Evolutionary conservation across 768 basidiomycete genomes (phyloP), one percentile per base, ranked within the genome.

Genomic region (Termitomyces sp.): DNA sequence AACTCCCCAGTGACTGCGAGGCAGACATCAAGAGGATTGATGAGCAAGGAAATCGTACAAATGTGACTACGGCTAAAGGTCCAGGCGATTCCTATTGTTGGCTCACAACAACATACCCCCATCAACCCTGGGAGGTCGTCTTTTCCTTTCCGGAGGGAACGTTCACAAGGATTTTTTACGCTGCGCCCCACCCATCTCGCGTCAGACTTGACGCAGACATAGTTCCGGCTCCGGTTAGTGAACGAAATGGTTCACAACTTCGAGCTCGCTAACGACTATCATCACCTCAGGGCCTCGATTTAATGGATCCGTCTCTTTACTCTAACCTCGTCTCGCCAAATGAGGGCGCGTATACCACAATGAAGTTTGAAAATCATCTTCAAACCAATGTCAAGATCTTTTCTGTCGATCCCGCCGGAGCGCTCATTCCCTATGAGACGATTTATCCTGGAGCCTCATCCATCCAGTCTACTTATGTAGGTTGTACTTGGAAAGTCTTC

Each of bases 301-400:
- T 30, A 13, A 1, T 43, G 10, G 0, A 3, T 20, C 36, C 53
- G 14, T 20, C 38, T 32, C 2, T 3, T 4, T 36, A 12, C 0
- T 3, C 7, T 9, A n/a, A 51, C 26, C 18, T 51, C 6, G 3
- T 6, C 10, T 64, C 63, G 7, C 32, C 14, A 8, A 10, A 44
- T 2, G 58, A 50, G 5, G 55, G 50, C 8, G 20, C 10, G 28
- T 36, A 55, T 5, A 64, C 63, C n/a, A 32, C 26, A 20, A 60
- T 64, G 26, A 50, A 54, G n/a, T 64, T 64, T 20, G 54, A 56
- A 9, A 64, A 64, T 28, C n/a, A 9, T 26, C 61, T 64, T 14
- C n/a, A 48, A 40, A 38, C 50, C 53, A 44, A 35, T 8, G 53
- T 64, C 2, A 50, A 56, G 20, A 52, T 62, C 14, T 60, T 46